Base-by-base conservation (phyloP, 176 grass and related monocot species). In the Microstegium vimineum region DNA sequence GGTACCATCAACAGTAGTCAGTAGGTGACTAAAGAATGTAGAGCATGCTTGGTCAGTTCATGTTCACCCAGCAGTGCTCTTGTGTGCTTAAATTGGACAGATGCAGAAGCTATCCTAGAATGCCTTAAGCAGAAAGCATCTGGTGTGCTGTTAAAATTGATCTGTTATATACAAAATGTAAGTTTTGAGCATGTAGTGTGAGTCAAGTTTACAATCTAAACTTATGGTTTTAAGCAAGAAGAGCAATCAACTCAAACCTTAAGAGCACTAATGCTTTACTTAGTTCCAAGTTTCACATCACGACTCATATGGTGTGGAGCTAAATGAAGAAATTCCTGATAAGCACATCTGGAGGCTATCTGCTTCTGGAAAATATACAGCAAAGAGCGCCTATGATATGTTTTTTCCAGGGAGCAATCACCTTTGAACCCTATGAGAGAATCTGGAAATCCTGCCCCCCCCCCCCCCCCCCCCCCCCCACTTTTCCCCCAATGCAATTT, bases 1-100 rank as follows among this genome's bases (percentile, higher is more conserved):
- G 4, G 6, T 79, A 10, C 64, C 73, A 43, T 36, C 42, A 81
- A 72, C 13, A 65, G 47, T 60, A 78, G 30, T 66, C 13, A 65
- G 47, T 60, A 78, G 30, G 13, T 60, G 57, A 47, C 71, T 83
- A 42, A 69, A 34, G 22, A 61, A 86, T 72, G n/a, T 31, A 75
- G 69, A 83, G 36, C 31, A 61, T 73, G 41, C 2, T 56, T 81
- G 22, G 30, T 33, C 59, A 38, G n/a, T 60, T 12, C 30, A 72
- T 73, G 45, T 33, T 66, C 33, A 63, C 41, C 32, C 20, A 43
- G 31, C 26, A n/a, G 34, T 57, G 42, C 45, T 43, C 5, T 33
- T 6, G 8, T 77, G 28, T 77, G 37, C 22, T 1, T 40, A 61
- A 89, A 32, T 45, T 74, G 61, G 27, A 45, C 10, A 17, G 57